phyloP scores from a whole-genome alignment of 306 rosid species.

The Psophocarpus tetragonolobus region DNA sequence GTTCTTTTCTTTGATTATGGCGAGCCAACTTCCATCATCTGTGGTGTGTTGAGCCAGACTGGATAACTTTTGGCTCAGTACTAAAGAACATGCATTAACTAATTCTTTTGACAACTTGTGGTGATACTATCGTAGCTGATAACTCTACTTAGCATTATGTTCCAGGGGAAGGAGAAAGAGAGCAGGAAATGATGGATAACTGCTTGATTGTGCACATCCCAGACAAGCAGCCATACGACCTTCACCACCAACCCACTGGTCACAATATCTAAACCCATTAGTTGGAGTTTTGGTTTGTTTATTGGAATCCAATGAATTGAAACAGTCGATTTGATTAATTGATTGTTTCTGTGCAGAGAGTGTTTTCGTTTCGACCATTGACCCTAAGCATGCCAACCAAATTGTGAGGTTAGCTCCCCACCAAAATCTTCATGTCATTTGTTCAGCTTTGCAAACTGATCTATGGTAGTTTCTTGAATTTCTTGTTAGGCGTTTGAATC shows the following conservation, averaged over 20 bases:
- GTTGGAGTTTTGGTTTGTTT: neutral
- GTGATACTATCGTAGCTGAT: neutral
- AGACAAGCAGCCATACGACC: slow-evolving; percentile 56
- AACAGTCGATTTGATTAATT: neutral
- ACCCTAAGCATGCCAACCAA: slow-evolving; percentile 72
- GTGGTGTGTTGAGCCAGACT: neutral
- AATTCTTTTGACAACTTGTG: neutral
- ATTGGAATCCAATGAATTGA: neutral
- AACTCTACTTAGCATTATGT: neutral
- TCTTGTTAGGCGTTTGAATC: slow-evolving; percentile 64
- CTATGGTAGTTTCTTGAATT: neutral
- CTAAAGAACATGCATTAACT: neutral
- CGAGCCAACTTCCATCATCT: neutral
- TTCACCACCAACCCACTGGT: slow-evolving; percentile 77
- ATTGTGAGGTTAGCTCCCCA: slow-evolving; percentile 62
- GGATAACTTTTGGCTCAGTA: neutral
- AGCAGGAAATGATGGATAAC: neutral
- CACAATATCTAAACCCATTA: neutral
- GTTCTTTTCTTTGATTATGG: neutral
- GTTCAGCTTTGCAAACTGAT: neutral
- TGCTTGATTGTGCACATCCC: slow-evolving; percentile 60
- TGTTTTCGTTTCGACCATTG: slow-evolving; percentile 62
- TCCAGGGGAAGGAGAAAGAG: neutral
- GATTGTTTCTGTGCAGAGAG: slow-evolving; percentile 38
- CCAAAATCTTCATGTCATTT: neutral